Evolutionary conservation across 495 filamentous ascomycete genomes (phyloP).

Genomic region (Endocarpon pusillum): DNA sequence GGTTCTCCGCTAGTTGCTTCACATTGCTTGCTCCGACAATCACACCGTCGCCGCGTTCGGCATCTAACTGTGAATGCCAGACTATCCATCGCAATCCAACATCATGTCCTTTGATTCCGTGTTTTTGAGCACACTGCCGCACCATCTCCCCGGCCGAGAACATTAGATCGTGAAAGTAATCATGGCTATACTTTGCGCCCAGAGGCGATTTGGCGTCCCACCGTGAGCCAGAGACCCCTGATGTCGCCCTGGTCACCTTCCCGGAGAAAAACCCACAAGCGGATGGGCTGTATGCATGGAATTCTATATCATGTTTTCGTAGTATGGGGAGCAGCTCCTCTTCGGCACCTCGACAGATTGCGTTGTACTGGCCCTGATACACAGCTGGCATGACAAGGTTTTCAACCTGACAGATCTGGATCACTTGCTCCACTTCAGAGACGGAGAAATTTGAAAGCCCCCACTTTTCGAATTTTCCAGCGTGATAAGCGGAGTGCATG

Average conservation of each 20-base stretch:
- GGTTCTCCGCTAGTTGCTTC: slow-evolving; percentile 17
- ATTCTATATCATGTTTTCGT: slow-evolving; percentile 25
- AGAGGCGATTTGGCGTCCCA: slow-evolving; percentile 5
- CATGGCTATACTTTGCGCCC: slow-evolving; percentile 1
- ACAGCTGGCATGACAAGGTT: slow-evolving; percentile 26
- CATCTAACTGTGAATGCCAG: slow-evolving; percentile 17
- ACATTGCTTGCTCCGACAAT: slow-evolving; percentile 24
- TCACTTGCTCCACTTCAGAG: slow-evolving; percentile 25
- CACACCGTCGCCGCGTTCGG: slow-evolving; percentile 20
- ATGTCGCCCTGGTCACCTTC: slow-evolving; percentile 4
- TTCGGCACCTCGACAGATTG: slow-evolving; percentile 23
- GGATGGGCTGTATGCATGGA: slow-evolving; percentile 24
- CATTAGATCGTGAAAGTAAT: not conserved
- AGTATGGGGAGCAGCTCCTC: slow-evolving; percentile 26
- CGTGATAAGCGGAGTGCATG: slow-evolving; percentile 20
- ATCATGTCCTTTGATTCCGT: slow-evolving; percentile 18
- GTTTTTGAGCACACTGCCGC: slow-evolving; percentile 7
- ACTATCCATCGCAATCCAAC: slow-evolving; percentile 23
- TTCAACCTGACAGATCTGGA: slow-evolving; percentile 23
- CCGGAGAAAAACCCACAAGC: slow-evolving; percentile 17
- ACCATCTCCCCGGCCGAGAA: slow-evolving; percentile 1
- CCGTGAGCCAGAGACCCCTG: slow-evolving; percentile 2
- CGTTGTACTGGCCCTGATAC: slow-evolving; percentile 34
- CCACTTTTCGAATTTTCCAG: slow-evolving; percentile 24
- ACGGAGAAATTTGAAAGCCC: slow-evolving; percentile 30